A percentile compares a stretch with the other conserved stretches of the same genome.
Evolutionary conservation across 768 basidiomycete species (phyloP).

Genomic region (Rossbeevera mucosa): DNA sequence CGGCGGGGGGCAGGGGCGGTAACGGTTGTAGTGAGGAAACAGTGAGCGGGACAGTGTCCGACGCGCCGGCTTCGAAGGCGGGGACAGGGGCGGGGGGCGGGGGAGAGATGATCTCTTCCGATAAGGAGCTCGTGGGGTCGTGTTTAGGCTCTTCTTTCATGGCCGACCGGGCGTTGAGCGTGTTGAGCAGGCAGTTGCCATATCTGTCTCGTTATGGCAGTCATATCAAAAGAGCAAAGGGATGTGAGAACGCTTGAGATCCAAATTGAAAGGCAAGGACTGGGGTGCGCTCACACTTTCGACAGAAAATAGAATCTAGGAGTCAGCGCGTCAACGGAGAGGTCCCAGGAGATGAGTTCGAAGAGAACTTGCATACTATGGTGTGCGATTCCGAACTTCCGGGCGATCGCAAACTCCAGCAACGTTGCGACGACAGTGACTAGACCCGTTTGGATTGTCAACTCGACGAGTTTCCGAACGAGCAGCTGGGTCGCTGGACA

Average conservation of each 20-base stretch:
- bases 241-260: background rate
- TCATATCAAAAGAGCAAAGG: background rate
- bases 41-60: background rate
- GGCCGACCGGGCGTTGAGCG: constrained; percentile 1
- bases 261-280: no score
- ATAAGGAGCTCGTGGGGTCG: background rate
- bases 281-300: constrained; percentile 5
- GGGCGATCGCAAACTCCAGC: constrained; percentile 10
- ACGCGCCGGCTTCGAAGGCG: background rate
- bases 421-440: constrained; percentile 10
- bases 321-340: background rate
- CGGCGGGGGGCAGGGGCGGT: background rate
- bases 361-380: constrained; percentile 2
- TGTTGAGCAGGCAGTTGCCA: constrained; percentile 3
- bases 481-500: constrained; percentile 4
- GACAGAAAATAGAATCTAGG: constrained; percentile 7
- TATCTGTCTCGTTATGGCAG: background rate
- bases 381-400: constrained; percentile 5
- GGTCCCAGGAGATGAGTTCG: background rate
- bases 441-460: constrained; percentile 11
- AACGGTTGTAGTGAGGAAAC: background rate
- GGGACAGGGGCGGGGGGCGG: background rate
- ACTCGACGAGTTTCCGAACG: constrained; percentile 9
- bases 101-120: background rate
- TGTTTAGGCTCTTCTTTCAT: background rate